Evolutionary conservation across 805 yeast genomes (phyloP).

Genomic region (Alloascoidea africana): DNA sequence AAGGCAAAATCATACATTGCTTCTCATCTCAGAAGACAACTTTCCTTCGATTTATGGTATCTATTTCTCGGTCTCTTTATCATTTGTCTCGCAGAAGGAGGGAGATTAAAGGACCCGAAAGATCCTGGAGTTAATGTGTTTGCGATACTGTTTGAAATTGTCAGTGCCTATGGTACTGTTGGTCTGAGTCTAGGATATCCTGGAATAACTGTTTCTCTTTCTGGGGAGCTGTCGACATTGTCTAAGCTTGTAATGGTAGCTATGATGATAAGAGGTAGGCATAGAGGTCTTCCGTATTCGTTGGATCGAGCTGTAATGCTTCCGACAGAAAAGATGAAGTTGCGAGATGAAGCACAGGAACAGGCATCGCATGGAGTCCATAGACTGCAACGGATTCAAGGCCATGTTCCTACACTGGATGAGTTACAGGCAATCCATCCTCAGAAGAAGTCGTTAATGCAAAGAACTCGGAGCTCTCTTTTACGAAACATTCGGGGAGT

Average conservation of each 20-base stretch:
- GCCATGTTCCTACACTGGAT: too few species aligned
- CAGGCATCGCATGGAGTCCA: background rate
- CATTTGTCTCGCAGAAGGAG: conserved; percentile 62
- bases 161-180: conserved; percentile 78
- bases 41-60: conserved; percentile 77
- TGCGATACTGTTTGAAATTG: conserved; percentile 54
- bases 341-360: conserved; percentile 34
- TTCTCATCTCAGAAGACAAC: conserved; percentile 63
- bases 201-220: conserved; percentile 39
- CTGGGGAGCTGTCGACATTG: conserved; percentile 40
- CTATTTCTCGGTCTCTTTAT: conserved; percentile 60
- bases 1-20: conserved; percentile 36
- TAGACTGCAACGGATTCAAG: too few species aligned
- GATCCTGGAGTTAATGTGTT: conserved; percentile 44
- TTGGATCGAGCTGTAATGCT: conserved; percentile 73
- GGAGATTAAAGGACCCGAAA: conserved; percentile 27
- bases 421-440: too few species aligned
- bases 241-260: conserved; percentile 63
- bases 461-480: too few species aligned
- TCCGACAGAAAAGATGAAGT: conserved; percentile 47
- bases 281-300: conserved; percentile 73
- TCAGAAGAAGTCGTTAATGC: too few species aligned
- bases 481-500: too few species aligned
- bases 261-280: conserved; percentile 73
- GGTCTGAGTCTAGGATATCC: conserved; percentile 74